Conservation (phyloP, 345 rosid species). For the Pugionium dolabratum region DNA sequence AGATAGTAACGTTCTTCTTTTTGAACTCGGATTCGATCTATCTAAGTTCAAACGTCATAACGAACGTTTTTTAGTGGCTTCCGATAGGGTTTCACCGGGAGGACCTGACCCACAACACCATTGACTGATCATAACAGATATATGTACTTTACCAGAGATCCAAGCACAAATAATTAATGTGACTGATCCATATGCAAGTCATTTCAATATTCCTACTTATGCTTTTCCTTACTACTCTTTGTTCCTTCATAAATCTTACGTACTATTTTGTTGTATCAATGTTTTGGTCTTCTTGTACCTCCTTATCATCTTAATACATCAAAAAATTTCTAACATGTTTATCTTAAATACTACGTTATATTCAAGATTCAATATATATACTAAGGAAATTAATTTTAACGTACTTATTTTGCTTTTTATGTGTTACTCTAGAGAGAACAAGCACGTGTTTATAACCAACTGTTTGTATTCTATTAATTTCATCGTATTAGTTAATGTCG, state of each 20-base stretch:
- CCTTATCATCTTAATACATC: slow-evolving; percentile 12
- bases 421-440: background rate
- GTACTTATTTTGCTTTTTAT: background rate
- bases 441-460: background rate
- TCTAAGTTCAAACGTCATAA: slow-evolving; percentile 34
- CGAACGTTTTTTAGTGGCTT: slow-evolving; percentile 31
- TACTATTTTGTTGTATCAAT: slow-evolving; percentile 37
- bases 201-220: slow-evolving; percentile 20
- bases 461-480: slow-evolving; percentile 6
- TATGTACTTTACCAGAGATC: slow-evolving; percentile 14
- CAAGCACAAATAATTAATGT: slow-evolving; percentile 27
- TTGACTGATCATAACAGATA: slow-evolving; percentile 1
- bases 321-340: background rate
- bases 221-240: slow-evolving; percentile 12
- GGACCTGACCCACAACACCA: slow-evolving; percentile 45
- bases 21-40: slow-evolving; percentile 39
- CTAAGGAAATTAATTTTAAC: background rate
- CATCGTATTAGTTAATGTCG: background rate
- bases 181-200: slow-evolving; percentile 23
- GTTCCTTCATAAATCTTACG: background rate
- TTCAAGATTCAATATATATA: background rate
- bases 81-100: slow-evolving; percentile 43
- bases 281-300: slow-evolving; percentile 33
- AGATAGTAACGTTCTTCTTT: slow-evolving; percentile 33
- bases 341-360: background rate